These are phyloP conservation scores for Agaricus sinodeliciosus DNA, from an alignment of 768 basidiomycete species.

Conservation along the genomic window DNA sequence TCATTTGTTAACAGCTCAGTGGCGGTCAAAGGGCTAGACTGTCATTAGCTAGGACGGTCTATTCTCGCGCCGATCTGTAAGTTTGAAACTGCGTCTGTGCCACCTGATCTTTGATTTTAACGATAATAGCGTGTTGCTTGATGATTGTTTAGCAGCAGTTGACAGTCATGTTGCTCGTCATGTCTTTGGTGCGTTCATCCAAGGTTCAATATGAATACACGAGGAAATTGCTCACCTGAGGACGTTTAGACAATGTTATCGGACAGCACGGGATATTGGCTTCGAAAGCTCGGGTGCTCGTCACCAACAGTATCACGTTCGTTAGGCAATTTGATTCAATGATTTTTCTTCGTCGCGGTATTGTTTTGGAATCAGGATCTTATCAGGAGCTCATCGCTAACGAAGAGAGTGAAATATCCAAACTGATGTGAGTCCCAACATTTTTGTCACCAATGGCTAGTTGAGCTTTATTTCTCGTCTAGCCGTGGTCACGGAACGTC, in stretches of 20 bases:
- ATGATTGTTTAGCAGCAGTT: constrained; percentile 84
- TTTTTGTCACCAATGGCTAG: neutral
- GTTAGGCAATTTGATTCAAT: constrained; percentile 72
- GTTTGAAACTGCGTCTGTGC: constrained; percentile 15
- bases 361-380: constrained; percentile 71
- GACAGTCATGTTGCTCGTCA: constrained; percentile 87
- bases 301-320: constrained; percentile 87
- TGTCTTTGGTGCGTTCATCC: constrained; percentile 54
- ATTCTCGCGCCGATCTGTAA: constrained; percentile 85
- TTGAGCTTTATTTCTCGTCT: neutral
- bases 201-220: neutral
- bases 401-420: constrained; percentile 58
- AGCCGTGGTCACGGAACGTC: constrained; percentile 42
- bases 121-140: constrained; percentile 57
- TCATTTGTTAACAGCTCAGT: constrained; percentile 41
- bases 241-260: constrained; percentile 64
- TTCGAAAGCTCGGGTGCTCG: constrained; percentile 76
- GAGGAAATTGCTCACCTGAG: neutral
- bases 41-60: constrained; percentile 82
- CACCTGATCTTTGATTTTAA: neutral
- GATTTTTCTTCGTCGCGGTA: constrained; percentile 70
- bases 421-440: constrained; percentile 54
- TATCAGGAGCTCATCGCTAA: constrained; percentile 57
- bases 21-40: constrained; percentile 85
- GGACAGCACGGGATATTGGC: constrained; percentile 80